These are phyloP conservation scores for Talaromyces amestolkiae DNA, from an alignment of 2,329 filamentous ascomycete genomes.

Conservation along the genomic window DNA sequence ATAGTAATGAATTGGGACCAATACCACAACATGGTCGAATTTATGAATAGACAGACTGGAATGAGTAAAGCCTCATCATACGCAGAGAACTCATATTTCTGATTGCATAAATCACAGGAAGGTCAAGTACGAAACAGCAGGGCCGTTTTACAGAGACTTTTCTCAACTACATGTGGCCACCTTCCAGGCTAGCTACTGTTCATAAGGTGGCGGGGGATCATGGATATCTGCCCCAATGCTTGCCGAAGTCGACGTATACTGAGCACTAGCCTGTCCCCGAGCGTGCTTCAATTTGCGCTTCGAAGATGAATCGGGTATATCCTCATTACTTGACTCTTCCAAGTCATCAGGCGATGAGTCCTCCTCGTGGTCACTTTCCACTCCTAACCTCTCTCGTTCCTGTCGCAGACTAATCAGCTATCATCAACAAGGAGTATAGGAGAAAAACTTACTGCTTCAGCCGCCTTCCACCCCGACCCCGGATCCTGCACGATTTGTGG, in stretches of 20 bases:
- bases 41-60: background rate
- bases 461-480: constrained; percentile 16
- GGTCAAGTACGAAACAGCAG: background rate
- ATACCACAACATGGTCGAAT: background rate
- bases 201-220: constrained; percentile 18
- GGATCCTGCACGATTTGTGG: constrained; percentile 22
- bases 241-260: background rate
- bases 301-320: background rate
- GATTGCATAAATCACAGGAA: background rate
- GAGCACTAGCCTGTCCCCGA: background rate
- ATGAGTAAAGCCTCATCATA: background rate
- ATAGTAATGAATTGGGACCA: background rate
- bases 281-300: background rate
- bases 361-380: background rate
- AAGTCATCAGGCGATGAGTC: constrained; percentile 7
- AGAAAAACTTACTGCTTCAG: constrained; percentile 13
- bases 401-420: background rate
- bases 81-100: background rate
- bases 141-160: background rate
- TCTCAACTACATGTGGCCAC: background rate
- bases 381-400: background rate
- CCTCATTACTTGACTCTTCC: constrained; percentile 11
- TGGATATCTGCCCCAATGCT: background rate
- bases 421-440: background rate
- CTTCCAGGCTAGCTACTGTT: background rate